Evolutionary conservation across 306 rosid species (phyloP), one percentile per base, ranked within the genome.

Genomic region (Fragaria vesca): DNA sequence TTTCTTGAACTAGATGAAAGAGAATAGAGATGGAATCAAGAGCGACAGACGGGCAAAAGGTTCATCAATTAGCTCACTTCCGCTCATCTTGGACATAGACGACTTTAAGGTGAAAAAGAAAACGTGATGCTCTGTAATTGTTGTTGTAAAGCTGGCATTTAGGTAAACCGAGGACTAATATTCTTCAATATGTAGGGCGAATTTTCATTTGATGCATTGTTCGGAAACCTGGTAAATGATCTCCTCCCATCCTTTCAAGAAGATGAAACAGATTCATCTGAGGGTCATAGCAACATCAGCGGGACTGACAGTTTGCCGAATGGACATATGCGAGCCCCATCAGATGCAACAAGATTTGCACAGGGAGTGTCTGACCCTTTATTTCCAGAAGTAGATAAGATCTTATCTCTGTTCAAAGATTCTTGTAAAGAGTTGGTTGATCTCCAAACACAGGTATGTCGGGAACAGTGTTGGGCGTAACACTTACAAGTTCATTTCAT

Each of bases 121-220:
- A 16, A 45, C 71, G 60, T 62, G 66, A n/a, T 30, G 17, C 26
- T 55, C 54, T 73, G 60, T 28, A 10, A 32, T 20, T 38, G 30
- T 76, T 69, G 30, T 40, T 42, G 48, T 61, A 26, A 3, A 36
- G 60, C 45, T 55, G 54, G 57, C 16, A 21, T 16, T 9, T 16
- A 12, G 21, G 45, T 79, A 26, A 60, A 51, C 21, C 69, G 48
- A 9, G 7, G 20, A 48, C 38, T 15, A 21, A 60, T 69, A 66
- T 66, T 69, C 17, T 8, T 66, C 15, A 51, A 52, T 66, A 71
- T 58, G 69, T 63, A 95, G 98, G 98, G 97, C 5, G 93, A 91
- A n/a, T 95, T 95, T 85, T 95, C 98, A 45, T 95, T 95, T 79
- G 98, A 95, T 77, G 91, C 97, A 16, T 84, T 92, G 83, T 95